phyloP scores from a whole-genome alignment of 2,329 filamentous ascomycete genomes.

The Westerdykella ornata region DNA sequence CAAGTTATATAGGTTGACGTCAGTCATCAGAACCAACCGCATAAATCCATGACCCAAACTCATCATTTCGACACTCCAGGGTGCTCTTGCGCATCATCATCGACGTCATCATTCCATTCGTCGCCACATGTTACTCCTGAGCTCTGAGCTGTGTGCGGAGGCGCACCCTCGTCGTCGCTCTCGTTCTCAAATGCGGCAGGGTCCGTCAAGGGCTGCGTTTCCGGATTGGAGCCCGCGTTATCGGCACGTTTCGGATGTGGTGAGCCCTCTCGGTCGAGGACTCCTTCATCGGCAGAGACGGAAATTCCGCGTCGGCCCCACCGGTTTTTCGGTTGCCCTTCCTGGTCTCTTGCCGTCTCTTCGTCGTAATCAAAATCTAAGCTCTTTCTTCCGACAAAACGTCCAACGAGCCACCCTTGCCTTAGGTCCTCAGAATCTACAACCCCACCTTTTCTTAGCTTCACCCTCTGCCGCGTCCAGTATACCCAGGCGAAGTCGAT shows the following conservation, averaged over 20 bases:
- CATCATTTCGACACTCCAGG: conserved; percentile 14
- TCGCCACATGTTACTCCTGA: conserved; percentile 32
- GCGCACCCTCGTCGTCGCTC: conserved; percentile 31
- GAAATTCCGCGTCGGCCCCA: conserved; percentile 56
- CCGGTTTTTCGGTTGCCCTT: conserved; percentile 35
- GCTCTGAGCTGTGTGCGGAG: conserved; percentile 13
- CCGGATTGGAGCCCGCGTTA: conserved; percentile 13
- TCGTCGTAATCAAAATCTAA: conserved; percentile 48
- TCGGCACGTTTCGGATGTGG: conserved; percentile 14
- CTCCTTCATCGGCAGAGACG: conserved; percentile 53
- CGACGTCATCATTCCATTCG: conserved; percentile 37
- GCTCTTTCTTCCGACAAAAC: conserved; percentile 60
- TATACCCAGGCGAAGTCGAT: conserved; percentile 97
- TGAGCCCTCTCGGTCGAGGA: conserved; percentile 28
- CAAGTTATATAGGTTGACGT: neutral
- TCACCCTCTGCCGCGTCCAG: conserved; percentile 85
- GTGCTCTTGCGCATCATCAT: conserved; percentile 31
- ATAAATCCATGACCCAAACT: neutral
- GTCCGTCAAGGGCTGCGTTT: conserved; percentile 39
- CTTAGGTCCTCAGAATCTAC: conserved; percentile 85
- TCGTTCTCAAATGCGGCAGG: conserved; percentile 44
- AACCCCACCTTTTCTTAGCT: conserved; percentile 79
- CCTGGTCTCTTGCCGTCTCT: conserved; percentile 51
- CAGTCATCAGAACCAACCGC: neutral
- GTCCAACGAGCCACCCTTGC: conserved; percentile 74